A percentile compares a stretch with the other conserved stretches of the same genome.
Evolutionary conservation across 2,329 filamentous ascomycete species (phyloP).

Genomic region (Pseudogymnoascus sp.): DNA sequence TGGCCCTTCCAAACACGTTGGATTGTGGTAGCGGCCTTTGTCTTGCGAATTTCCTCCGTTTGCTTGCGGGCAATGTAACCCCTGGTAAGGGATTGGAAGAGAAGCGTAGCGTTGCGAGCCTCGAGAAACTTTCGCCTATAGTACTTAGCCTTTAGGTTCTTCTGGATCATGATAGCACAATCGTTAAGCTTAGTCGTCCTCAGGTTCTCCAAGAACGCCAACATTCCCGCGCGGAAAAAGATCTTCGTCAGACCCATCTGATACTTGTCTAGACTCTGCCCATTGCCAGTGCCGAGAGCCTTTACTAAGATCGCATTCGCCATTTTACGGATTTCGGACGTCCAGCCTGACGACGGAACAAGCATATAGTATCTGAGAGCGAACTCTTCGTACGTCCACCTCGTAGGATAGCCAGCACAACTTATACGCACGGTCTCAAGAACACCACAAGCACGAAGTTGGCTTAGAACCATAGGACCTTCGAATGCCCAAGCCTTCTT

Average conservation of each 20-base stretch:
- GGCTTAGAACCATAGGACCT: slow-evolving; percentile 95
- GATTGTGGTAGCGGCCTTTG: slow-evolving; percentile 86
- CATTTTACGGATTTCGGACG: slow-evolving; percentile 87
- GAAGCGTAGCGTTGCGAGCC: slow-evolving; percentile 70
- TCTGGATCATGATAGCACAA: slow-evolving; percentile 95
- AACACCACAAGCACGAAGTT: slow-evolving; percentile 95
- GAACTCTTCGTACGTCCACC: slow-evolving; percentile 99
- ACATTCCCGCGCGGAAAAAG: slow-evolving; percentile 98
- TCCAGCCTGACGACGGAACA: slow-evolving; percentile 82
- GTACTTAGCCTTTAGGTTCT: slow-evolving; percentile 93
- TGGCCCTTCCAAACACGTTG: slow-evolving; percentile 91
- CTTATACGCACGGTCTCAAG: slow-evolving; percentile 96
- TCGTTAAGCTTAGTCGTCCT: slow-evolving; percentile 84
- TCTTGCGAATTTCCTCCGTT: slow-evolving; percentile 70
- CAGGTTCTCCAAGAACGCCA: slow-evolving; percentile 92
- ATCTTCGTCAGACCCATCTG: slow-evolving; percentile 97
- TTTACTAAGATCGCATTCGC: slow-evolving; percentile 85
- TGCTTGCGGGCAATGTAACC: slow-evolving; percentile 69
- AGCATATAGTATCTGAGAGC: slow-evolving; percentile 97
- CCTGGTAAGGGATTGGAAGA: slow-evolving; percentile 68
- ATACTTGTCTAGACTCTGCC: slow-evolving; percentile 79
- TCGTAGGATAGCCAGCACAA: slow-evolving; percentile 90
- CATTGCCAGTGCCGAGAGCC: slow-evolving; percentile 70
- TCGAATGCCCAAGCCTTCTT: slow-evolving; percentile 98
- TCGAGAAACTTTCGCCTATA: slow-evolving; percentile 87